Conservation (phyloP, 176 grass and related monocot species). For the Phoenix dactylifera region DNA sequence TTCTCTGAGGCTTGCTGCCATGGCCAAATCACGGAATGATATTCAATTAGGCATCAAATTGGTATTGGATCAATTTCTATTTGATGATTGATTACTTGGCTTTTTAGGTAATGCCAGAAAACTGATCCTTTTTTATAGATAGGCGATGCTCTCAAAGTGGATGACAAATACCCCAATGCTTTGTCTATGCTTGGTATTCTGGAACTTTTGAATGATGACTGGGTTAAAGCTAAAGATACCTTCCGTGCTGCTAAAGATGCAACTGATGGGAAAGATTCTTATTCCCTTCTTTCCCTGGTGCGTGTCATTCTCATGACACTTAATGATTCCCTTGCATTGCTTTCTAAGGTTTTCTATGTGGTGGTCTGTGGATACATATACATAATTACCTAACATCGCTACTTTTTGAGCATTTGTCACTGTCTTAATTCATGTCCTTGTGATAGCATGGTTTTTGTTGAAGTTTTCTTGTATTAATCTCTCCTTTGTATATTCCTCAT, state of each 20-base stretch:
- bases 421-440: no score
- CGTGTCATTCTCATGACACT: constrained; percentile 1
- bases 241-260: constrained; percentile 87
- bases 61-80: constrained; percentile 29
- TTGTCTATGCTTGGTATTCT: constrained; percentile 84
- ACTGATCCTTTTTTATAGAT: constrained; percentile 40
- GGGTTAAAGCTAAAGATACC: constrained; percentile 86
- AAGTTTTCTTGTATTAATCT: no score
- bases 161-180: constrained; percentile 75
- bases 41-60: constrained; percentile 70
- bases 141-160: constrained; percentile 86
- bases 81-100: background rate
- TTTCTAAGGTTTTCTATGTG: background rate
- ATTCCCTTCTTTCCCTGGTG: constrained; percentile 83
- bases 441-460: no score
- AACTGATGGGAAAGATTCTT: constrained; percentile 71
- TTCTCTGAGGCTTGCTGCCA: constrained; percentile 83
- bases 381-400: no score
- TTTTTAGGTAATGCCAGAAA: constrained; percentile 2
- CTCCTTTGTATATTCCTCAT: no score
- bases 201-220: constrained; percentile 80
- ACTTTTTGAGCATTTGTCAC: no score
- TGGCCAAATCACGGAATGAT: constrained; percentile 74
- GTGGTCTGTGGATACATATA: no score
- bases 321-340: background rate